phyloP scores from a whole-genome alignment of 2,329 filamentous ascomycete species.

The Penicillium glabrum region DNA sequence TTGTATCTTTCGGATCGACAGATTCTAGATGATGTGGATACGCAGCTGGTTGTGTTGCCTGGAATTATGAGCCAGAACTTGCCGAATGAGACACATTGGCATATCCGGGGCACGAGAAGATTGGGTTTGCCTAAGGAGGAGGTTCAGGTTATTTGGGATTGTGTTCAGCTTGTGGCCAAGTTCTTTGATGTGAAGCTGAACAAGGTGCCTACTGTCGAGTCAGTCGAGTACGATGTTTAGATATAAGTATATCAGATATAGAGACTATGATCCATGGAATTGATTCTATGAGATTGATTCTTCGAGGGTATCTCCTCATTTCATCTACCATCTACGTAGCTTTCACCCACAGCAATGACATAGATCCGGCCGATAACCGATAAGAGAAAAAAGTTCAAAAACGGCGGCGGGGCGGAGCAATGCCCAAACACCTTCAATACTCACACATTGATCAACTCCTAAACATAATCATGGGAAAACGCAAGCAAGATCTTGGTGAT shows the following conservation, averaged over 20 bases:
- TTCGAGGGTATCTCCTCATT: background rate
- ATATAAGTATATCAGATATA: background rate
- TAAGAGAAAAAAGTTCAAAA: constrained; percentile 27
- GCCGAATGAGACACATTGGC: constrained; percentile 44
- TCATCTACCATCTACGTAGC: background rate
- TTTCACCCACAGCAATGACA: background rate
- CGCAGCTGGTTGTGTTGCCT: constrained; percentile 45
- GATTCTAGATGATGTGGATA: constrained; percentile 43
- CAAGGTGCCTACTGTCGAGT: constrained; percentile 32
- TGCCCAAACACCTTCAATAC: constrained; percentile 7
- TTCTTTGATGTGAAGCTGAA: constrained; percentile 30
- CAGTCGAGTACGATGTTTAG: constrained; percentile 34
- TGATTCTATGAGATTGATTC: too few relatives aligned
- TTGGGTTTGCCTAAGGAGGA: constrained; percentile 42
- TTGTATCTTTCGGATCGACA: constrained; percentile 49
- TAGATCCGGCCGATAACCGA: constrained; percentile 19
- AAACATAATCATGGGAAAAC: constrained; percentile 48
- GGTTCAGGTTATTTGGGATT: constrained; percentile 38
- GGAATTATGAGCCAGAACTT: constrained; percentile 49
- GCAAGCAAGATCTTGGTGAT: constrained; percentile 51
- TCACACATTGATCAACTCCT: background rate
- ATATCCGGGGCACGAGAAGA: constrained; percentile 45
- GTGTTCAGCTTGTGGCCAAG: constrained; percentile 28
- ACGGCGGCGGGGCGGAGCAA: constrained; percentile 18
- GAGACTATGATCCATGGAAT: background rate